These are phyloP conservation scores for Mycosphaerella arachidis DNA, from an alignment of 2,329 filamentous ascomycete genomes.

Conservation along the genomic window DNA sequence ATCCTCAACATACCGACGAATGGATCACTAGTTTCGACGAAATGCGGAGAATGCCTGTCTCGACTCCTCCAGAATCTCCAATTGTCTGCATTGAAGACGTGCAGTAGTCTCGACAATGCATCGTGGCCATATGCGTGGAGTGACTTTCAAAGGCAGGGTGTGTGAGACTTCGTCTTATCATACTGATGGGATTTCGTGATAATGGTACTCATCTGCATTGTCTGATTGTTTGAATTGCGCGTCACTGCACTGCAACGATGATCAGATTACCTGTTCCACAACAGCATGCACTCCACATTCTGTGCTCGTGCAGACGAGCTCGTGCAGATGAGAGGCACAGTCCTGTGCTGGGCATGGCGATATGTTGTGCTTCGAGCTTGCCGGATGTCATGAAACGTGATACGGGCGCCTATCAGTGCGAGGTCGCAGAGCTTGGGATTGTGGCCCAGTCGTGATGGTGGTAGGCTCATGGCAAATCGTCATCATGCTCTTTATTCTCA, in stretches of 20 bases:
- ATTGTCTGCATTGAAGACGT: slow-evolving; percentile 3
- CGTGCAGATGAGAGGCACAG: slow-evolving; percentile 7
- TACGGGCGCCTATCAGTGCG: slow-evolving; percentile 10
- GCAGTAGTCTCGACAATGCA: neutral
- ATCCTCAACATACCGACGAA: slow-evolving; percentile 2
- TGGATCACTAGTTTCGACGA: neutral
- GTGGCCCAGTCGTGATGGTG: neutral
- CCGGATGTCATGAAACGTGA: slow-evolving; percentile 10
- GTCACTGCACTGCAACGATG: neutral
- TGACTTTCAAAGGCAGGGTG: slow-evolving; percentile 1
- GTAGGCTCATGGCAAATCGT: neutral
- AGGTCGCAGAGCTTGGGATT: neutral
- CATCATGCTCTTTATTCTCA: neutral
- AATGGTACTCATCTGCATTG: neutral
- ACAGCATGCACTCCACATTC: slow-evolving; percentile 16
- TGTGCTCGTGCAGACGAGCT: slow-evolving; percentile 8
- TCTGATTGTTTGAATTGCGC: slow-evolving; percentile 9
- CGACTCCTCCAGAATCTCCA: slow-evolving; percentile 1
- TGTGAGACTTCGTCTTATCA: neutral
- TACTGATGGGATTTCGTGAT: neutral
- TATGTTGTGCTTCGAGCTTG: slow-evolving; percentile 12
- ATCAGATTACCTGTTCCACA: slow-evolving; percentile 5
- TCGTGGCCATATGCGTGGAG: neutral
- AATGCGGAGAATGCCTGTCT: slow-evolving; percentile 3
- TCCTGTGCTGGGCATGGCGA: neutral